phyloP scores from a whole-genome alignment of 352 stramenopile genomes.

The Phytophthora podocarpi region DNA sequence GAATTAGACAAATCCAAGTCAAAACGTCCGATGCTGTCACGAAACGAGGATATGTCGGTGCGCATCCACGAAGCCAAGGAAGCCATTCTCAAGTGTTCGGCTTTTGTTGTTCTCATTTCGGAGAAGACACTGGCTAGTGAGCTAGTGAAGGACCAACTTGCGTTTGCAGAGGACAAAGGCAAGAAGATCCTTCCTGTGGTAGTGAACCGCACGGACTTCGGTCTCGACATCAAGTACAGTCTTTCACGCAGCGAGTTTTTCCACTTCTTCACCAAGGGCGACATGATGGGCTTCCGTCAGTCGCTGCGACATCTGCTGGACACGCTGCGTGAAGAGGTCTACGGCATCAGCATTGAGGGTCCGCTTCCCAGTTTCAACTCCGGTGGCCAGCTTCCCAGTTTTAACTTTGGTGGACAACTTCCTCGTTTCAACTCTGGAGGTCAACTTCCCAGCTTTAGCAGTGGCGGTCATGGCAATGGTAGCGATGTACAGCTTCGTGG shows the following conservation, averaged over 20 bases:
- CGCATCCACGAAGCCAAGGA: constrained; percentile 85
- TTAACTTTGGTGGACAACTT: not conserved
- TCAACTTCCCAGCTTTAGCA: not conserved
- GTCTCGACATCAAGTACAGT: constrained; percentile 81
- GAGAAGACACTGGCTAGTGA: constrained; percentile 77
- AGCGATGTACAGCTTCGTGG: constrained; percentile 32
- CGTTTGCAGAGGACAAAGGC: constrained; percentile 86
- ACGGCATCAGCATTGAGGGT: constrained; percentile 55
- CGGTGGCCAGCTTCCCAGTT: constrained; percentile 7
- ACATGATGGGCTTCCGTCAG: constrained; percentile 79
- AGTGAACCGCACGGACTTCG: constrained; percentile 68
- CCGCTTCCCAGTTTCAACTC: constrained; percentile 10
- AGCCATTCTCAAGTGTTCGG: constrained; percentile 82
- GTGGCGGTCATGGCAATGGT: constrained; percentile 13
- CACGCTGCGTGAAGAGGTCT: constrained; percentile 70
- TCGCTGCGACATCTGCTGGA: constrained; percentile 60
- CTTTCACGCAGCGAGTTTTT: constrained; percentile 79
- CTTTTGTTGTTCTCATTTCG: constrained; percentile 74
- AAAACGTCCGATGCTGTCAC: constrained; percentile 7
- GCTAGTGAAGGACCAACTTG: constrained; percentile 77
- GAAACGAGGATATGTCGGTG: constrained; percentile 62
- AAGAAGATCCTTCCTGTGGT: constrained; percentile 82
- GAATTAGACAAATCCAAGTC: constrained; percentile 13
- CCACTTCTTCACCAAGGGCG: constrained; percentile 80
- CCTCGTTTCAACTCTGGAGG: not conserved